Evolutionary conservation across 352 stramenopile species (phyloP).

Genomic region (Globisporangium yorkense): DNA sequence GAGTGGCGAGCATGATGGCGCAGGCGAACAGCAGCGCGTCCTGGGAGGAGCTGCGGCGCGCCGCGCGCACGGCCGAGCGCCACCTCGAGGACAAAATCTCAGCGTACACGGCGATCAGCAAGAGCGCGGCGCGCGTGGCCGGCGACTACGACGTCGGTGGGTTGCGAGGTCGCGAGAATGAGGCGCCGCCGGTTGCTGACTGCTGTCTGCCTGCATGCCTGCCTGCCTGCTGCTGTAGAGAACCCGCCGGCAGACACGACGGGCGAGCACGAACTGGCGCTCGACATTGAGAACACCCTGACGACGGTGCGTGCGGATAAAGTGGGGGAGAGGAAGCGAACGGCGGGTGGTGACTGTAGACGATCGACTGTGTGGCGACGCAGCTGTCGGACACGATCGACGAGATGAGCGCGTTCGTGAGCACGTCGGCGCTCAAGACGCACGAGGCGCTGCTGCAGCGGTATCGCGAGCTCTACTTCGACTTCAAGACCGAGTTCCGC

Average conservation of each 20-base stretch:
- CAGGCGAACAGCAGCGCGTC: slow-evolving; percentile 25
- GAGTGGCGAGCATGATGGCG: slow-evolving; percentile 37
- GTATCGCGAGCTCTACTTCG: slow-evolving; percentile 95
- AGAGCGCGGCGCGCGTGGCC: slow-evolving; percentile 27
- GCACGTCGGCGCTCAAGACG: slow-evolving; percentile 64
- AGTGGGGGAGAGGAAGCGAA: neutral
- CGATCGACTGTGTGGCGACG: neutral
- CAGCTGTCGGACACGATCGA: slow-evolving; percentile 84
- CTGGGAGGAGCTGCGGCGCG: slow-evolving; percentile 75
- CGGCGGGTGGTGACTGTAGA: neutral
- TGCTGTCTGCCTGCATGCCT: neutral
- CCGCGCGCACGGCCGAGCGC: slow-evolving; percentile 63
- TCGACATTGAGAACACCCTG: slow-evolving; percentile 77
- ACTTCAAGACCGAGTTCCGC: slow-evolving; percentile 94
- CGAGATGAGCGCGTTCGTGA: slow-evolving; percentile 75
- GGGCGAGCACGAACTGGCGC: slow-evolving; percentile 54
- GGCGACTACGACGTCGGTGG: slow-evolving; percentile 62
- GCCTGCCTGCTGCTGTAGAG: slow-evolving; percentile 24
- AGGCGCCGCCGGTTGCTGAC: no score
- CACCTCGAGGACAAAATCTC: slow-evolving; percentile 81
- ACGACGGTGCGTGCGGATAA: slow-evolving; percentile 26
- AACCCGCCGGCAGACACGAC: slow-evolving; percentile 52
- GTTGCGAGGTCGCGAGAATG: neutral
- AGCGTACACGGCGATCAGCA: slow-evolving; percentile 57
- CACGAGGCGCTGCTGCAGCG: slow-evolving; percentile 90